A percentile compares a stretch with the other conserved stretches of the same genome.
Conservation (phyloP, 2,329 filamentous ascomycete species). For the Ophiocordyceps australis region DNA sequence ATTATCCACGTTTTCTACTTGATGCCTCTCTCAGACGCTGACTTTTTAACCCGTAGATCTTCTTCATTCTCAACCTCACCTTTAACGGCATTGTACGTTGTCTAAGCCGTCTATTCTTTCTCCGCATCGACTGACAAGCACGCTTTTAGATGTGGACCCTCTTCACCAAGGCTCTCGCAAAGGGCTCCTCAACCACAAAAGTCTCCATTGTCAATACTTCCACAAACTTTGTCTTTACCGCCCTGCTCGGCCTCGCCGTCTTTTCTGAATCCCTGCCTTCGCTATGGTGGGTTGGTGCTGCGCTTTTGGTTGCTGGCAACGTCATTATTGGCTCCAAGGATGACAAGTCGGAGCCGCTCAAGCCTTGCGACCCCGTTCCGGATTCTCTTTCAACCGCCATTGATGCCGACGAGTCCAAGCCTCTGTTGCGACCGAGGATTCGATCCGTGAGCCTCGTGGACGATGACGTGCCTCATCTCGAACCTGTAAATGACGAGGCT, state of each 20-base stretch:
- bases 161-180: constrained; percentile 61
- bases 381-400: constrained; percentile 4
- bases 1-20: too few species aligned
- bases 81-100: constrained; percentile 51
- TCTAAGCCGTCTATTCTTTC: neutral
- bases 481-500: too few species aligned
- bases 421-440: too few species aligned
- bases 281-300: constrained; percentile 61
- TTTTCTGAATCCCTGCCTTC: constrained; percentile 55
- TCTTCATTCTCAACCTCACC: constrained; percentile 56
- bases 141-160: constrained; percentile 57
- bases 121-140: constrained; percentile 1
- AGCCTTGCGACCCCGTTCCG: too few species aligned
- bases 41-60: constrained; percentile 40
- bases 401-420: constrained; percentile 11
- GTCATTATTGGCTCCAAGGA: constrained; percentile 61
- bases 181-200: constrained; percentile 57
- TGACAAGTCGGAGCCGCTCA: too few species aligned
- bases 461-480: constrained; percentile 15
- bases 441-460: too few species aligned
- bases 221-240: constrained; percentile 65
- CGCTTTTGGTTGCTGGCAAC: constrained; percentile 55
- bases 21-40: too few species aligned
- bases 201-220: constrained; percentile 72
- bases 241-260: constrained; percentile 49